A percentile compares a stretch with the other conserved stretches of the same genome.
phyloP scores from a whole-genome alignment of 352 stramenopile genomes.

The Globisporangium abappressorium region DNA sequence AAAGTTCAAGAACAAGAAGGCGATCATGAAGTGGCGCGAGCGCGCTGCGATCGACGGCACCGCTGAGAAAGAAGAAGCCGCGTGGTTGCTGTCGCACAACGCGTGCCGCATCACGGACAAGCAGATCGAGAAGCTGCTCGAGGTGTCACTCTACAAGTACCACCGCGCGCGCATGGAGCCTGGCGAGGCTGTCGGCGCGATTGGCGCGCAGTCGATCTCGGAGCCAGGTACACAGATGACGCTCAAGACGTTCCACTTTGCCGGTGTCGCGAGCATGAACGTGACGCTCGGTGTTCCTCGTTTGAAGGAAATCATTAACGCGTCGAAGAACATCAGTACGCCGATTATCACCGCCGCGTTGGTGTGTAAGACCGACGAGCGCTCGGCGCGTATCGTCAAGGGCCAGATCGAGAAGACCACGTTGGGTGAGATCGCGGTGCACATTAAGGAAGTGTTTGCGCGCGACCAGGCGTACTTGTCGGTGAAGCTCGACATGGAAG shows the following conservation, averaged over 20 bases:
- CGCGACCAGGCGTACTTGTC: conserved; percentile 93
- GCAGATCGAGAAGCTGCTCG: conserved; percentile 78
- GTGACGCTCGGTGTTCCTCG: conserved; percentile 99
- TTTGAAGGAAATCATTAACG: conserved; percentile 97
- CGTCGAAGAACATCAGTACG: conserved; percentile 97
- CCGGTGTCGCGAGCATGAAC: conserved; percentile 99
- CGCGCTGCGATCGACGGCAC: conserved; percentile 47
- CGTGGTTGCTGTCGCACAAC: conserved; percentile 87
- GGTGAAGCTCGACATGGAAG: conserved; percentile 96
- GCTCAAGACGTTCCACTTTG: conserved; percentile 99
- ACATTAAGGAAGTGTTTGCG: conserved; percentile 98
- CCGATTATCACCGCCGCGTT: conserved; percentile 99
- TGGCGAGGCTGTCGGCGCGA: conserved; percentile 96
- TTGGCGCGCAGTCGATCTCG: conserved; percentile 96
- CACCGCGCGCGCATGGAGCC: conserved; percentile 89
- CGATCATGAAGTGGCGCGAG: conserved; percentile 52
- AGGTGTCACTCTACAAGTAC: conserved; percentile 83
- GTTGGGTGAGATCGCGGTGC: conserved; percentile 93
- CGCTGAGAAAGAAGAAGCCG: conserved; percentile 65
- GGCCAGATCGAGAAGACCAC: conserved; percentile 99
- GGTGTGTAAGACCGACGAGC: conserved; percentile 95
- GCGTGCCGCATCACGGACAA: conserved; percentile 87
- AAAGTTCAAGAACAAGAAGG: conserved; percentile 53
- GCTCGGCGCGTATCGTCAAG: conserved; percentile 97
- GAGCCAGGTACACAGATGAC: conserved; percentile 97